Percentiles rank a stretch among this genome's conserved stretches.
Conservation (phyloP, 1,139 yeast genomes). For the Geotrichum phurueaensis region DNA sequence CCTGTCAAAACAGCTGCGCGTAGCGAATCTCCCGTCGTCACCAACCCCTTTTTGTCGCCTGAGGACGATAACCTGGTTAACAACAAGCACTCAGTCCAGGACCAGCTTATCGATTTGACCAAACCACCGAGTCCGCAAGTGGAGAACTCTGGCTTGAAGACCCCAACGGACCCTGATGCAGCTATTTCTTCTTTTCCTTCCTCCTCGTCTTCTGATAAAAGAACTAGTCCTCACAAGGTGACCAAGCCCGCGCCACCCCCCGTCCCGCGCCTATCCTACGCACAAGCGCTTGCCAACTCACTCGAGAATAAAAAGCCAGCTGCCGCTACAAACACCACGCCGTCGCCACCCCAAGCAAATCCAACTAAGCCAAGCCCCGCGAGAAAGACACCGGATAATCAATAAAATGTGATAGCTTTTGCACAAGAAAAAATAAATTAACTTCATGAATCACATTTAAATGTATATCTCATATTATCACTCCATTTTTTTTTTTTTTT, state of each 20-base stretch:
- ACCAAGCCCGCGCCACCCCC: not conserved
- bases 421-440: not conserved
- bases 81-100: not conserved
- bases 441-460: not conserved
- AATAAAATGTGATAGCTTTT: not conserved
- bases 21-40: not conserved
- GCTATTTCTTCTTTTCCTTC: not conserved
- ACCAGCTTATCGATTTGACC: not conserved
- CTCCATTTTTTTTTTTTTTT: not conserved
- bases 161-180: not conserved
- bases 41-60: not conserved
- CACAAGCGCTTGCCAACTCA: not conserved
- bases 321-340: not conserved
- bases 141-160: too few relatives aligned
- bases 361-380: not conserved
- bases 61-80: not conserved
- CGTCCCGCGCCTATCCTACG: not conserved
- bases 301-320: not conserved
- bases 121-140: not conserved
- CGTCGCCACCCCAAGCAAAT: not conserved
- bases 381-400: not conserved
- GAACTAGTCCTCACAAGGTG: not conserved
- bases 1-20: not conserved
- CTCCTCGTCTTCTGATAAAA: not conserved
- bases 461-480: not conserved